Evolutionary conservation across 2,329 filamentous ascomycete genomes (phyloP).

Genomic region (Hypoxylon sp.): DNA sequence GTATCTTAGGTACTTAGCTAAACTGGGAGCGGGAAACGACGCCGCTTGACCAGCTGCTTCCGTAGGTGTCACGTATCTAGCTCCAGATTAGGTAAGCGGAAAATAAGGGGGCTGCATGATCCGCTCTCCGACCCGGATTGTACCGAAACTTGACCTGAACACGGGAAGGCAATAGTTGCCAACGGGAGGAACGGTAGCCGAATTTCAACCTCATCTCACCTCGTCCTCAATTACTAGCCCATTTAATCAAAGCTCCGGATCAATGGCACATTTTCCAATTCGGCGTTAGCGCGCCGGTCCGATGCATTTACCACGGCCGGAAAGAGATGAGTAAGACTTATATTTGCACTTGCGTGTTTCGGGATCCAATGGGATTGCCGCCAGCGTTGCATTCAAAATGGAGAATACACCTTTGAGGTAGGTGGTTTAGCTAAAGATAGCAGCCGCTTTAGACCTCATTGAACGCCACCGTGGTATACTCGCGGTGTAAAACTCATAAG

Average conservation of each 20-base stretch:
- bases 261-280: constrained; percentile 14
- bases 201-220: constrained; percentile 11
- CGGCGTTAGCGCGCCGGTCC: constrained; percentile 33
- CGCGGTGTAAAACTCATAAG: constrained; percentile 7
- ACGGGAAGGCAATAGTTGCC: constrained; percentile 18
- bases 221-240: constrained; percentile 13
- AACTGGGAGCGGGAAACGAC: neutral
- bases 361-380: constrained; percentile 36
- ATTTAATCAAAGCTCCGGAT: constrained; percentile 19
- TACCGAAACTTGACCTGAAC: constrained; percentile 11
- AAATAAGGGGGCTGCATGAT: constrained; percentile 3
- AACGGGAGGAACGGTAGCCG: constrained; percentile 9
- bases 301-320: constrained; percentile 17
- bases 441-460: constrained; percentile 14
- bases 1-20: neutral
- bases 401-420: constrained; percentile 2
- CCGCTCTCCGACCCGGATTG: constrained; percentile 24
- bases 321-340: constrained; percentile 15
- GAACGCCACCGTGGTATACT: constrained; percentile 5
- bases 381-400: constrained; percentile 4
- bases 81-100: neutral
- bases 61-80: neutral
- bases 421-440: constrained; percentile 25
- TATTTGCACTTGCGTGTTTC: constrained; percentile 29
- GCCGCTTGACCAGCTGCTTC: neutral